phyloP scores from a whole-genome alignment of 805 yeast species.

The Candida broadrunensis region DNA sequence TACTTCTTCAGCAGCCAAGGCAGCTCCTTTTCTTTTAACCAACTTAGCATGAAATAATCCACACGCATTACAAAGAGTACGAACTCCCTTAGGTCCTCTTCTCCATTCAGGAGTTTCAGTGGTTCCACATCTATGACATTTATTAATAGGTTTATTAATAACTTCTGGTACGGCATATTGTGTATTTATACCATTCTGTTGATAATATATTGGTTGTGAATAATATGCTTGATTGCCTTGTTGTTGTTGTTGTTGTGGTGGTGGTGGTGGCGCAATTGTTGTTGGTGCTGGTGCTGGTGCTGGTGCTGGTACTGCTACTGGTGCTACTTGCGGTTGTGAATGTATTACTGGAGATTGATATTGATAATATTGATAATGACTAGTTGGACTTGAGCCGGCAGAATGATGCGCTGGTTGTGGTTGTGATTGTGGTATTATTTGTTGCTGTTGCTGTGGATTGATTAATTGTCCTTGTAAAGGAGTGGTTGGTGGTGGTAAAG shows the following conservation, averaged over 20 bases:
- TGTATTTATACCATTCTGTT: constrained; percentile 1
- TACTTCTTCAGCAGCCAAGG: constrained; percentile 46
- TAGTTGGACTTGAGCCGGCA: constrained; percentile 8
- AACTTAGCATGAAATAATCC: constrained; percentile 43
- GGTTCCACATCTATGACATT: constrained; percentile 45
- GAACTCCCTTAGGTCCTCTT: constrained; percentile 43
- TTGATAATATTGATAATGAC: constrained; percentile 6
- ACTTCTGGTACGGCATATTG: constrained; percentile 28
- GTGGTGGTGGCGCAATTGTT: constrained; percentile 1
- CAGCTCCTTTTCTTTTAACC: constrained; percentile 55
- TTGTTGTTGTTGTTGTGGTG: constrained; percentile 4
- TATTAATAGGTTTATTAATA: constrained; percentile 29
- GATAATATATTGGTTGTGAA: constrained; percentile 4
- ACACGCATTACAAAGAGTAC: constrained; percentile 44
- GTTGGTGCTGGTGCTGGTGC: background rate
- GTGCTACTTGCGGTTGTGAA: constrained; percentile 1
- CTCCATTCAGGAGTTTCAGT: constrained; percentile 47
- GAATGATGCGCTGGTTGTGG: constrained; percentile 6
- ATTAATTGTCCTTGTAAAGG: constrained; percentile 3
- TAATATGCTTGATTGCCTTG: constrained; percentile 1
- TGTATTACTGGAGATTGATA: constrained; percentile 3
- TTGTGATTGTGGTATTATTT: constrained; percentile 9
- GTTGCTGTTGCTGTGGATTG: constrained; percentile 4
- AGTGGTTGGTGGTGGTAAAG: constrained; percentile 7
- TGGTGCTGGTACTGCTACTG: constrained; percentile 1